Evolutionary conservation across 495 filamentous ascomycete species (phyloP).

Genomic region (Oleoguttula mirabilis): DNA sequence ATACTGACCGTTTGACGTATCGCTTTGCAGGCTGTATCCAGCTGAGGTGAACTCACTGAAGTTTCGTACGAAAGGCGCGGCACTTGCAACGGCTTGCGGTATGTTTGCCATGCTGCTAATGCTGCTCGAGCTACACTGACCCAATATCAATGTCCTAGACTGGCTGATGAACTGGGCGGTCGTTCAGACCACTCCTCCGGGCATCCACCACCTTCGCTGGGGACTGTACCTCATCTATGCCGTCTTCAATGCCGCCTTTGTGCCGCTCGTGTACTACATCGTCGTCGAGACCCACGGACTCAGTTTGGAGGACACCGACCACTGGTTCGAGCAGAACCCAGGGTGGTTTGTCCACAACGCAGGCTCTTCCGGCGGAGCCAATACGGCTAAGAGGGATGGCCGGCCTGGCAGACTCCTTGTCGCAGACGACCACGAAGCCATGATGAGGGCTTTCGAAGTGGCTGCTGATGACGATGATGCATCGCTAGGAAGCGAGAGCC

Average conservation of each 20-base stretch:
- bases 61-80: conserved; percentile 10
- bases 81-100: conserved; percentile 1
- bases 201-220: conserved; percentile 49
- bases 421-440: conserved; percentile 9
- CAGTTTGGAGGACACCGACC: conserved; percentile 7
- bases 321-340: conserved; percentile 9
- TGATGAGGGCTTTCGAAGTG: conserved; percentile 6
- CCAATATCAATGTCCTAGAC: background rate
- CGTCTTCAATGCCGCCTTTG: conserved; percentile 45
- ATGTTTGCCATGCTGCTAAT: too few relatives aligned
- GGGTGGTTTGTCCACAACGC: conserved; percentile 11
- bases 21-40: conserved; percentile 38
- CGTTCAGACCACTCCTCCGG: conserved; percentile 51
- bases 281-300: conserved; percentile 8
- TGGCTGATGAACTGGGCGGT: conserved; percentile 22
- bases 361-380: background rate
- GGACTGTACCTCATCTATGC: conserved; percentile 55
- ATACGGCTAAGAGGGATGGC: background rate
- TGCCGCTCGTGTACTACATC: conserved; percentile 18
- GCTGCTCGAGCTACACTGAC: background rate
- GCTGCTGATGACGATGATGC: background rate
- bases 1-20: background rate
- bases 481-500: background rate
- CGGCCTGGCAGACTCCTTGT: background rate
- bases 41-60: conserved; percentile 43